Conservation (phyloP, 805 yeast species). For the Barnettozyma sp. region DNA sequence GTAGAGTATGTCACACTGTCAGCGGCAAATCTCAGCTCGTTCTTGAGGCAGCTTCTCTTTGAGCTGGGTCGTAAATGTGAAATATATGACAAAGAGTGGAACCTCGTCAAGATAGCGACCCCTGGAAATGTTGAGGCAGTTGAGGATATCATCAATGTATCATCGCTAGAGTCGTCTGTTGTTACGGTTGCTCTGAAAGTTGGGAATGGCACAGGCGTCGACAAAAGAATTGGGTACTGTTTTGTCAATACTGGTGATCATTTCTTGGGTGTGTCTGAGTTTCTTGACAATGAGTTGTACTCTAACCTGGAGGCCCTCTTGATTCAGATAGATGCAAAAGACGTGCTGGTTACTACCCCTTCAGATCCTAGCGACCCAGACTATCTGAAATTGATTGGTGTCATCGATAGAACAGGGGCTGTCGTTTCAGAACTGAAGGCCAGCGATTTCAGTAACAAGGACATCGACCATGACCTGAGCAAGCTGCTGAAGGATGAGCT, state of each 20-base stretch:
- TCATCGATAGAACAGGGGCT: slow-evolving; percentile 72
- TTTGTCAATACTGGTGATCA: slow-evolving; percentile 68
- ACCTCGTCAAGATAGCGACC: slow-evolving; percentile 54
- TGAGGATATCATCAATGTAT: slow-evolving; percentile 57
- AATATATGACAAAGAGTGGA: slow-evolving; percentile 66
- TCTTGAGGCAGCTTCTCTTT: slow-evolving; percentile 60
- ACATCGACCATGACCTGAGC: slow-evolving; percentile 71
- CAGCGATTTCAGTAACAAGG: slow-evolving; percentile 53
- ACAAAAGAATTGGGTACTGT: slow-evolving; percentile 63
- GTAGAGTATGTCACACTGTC: slow-evolving; percentile 70
- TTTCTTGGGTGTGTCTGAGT: slow-evolving; percentile 66
- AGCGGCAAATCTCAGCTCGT: slow-evolving; percentile 57
- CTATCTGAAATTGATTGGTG: slow-evolving; percentile 55
- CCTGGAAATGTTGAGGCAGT: slow-evolving; percentile 84
- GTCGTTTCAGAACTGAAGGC: slow-evolving; percentile 56
- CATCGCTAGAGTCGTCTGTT: slow-evolving; percentile 35
- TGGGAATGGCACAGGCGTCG: slow-evolving; percentile 26
- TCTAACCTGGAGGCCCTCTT: slow-evolving; percentile 81
- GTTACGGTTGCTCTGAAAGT: slow-evolving; percentile 41
- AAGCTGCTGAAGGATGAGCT: slow-evolving; percentile 57
- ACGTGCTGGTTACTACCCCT: slow-evolving; percentile 53
- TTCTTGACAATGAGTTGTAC: slow-evolving; percentile 80
- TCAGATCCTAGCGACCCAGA: slow-evolving; percentile 41
- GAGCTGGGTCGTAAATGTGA: slow-evolving; percentile 74
- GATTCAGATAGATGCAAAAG: slow-evolving; percentile 86